A percentile compares a stretch with the other conserved stretches of the same genome.
Evolutionary conservation across 2,329 filamentous ascomycete species (phyloP).

Genomic region (Didymella segeticola): DNA sequence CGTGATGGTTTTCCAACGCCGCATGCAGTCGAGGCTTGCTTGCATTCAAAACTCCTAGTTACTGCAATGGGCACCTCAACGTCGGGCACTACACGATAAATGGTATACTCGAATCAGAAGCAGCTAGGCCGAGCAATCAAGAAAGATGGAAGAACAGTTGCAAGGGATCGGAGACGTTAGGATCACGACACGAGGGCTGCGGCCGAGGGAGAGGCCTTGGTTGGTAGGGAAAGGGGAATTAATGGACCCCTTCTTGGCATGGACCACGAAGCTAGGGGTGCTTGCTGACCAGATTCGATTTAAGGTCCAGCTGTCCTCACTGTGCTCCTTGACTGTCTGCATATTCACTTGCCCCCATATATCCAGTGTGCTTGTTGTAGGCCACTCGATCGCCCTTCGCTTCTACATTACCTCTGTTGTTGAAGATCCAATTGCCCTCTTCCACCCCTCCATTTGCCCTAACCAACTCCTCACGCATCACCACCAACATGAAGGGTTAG

Average conservation of each 20-base stretch:
- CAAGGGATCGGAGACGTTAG: constrained; percentile 31
- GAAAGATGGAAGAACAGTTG: constrained; percentile 16
- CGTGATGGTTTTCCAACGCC: constrained; percentile 33
- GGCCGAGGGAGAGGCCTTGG: constrained; percentile 21
- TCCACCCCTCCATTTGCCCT: constrained; percentile 15
- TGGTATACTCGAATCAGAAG: constrained; percentile 32
- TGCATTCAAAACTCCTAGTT: too few relatives aligned
- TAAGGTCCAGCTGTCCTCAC: constrained; percentile 36
- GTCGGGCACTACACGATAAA: constrained; percentile 5
- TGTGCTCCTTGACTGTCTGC: constrained; percentile 28
- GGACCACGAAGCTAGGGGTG: constrained; percentile 35
- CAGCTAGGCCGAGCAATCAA: constrained; percentile 32
- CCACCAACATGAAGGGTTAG: constrained; percentile 51
- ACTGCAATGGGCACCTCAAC: constrained; percentile 33
- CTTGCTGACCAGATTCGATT: constrained; percentile 17
- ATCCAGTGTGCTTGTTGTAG: constrained; percentile 5
- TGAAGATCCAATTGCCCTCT: constrained; percentile 25
- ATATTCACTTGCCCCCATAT: constrained; percentile 18
- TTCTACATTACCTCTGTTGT: constrained; percentile 18
- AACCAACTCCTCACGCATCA: constrained; percentile 18
- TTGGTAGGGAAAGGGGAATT: constrained; percentile 27
- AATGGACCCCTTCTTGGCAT: constrained; percentile 23
- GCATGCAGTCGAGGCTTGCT: constrained; percentile 18
- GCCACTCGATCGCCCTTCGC: constrained; percentile 12
- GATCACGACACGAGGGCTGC: constrained; percentile 22